Conservation (phyloP, 1,284 basidiomycete species). For the Cystobasidiaceae sp. region DNA sequence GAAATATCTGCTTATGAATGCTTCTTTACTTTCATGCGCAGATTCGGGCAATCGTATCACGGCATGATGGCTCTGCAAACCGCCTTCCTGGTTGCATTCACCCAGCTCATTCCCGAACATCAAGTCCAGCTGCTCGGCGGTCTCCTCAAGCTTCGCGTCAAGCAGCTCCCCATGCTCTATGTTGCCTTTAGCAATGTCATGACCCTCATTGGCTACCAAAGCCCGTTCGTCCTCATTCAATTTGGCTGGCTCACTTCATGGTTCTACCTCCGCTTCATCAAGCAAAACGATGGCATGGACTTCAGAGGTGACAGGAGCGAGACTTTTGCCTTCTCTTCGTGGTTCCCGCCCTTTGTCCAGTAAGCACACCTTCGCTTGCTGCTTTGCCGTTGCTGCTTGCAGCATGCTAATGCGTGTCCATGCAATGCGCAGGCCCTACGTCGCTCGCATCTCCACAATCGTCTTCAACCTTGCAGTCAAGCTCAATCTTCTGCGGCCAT, state of each 20-base stretch:
- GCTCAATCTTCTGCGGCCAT: conserved; percentile 70
- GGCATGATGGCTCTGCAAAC: conserved; percentile 89
- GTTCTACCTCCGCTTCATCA: conserved; percentile 94
- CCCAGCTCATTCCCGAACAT: conserved; percentile 94
- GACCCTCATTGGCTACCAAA: conserved; percentile 79
- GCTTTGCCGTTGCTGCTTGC: too few relatives aligned
- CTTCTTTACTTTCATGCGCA: conserved; percentile 45
- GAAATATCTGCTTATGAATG: conserved; percentile 56
- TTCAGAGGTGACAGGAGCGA: conserved; percentile 80
- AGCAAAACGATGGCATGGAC: conserved; percentile 62
- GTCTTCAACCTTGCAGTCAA: conserved; percentile 59
- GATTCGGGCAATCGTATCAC: conserved; percentile 81
- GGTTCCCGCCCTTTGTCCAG: conserved; percentile 95
- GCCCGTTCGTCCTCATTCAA: conserved; percentile 93
- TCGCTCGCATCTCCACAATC: conserved; percentile 63
- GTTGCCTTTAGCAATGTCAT: conserved; percentile 84
- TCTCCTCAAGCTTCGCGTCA: conserved; percentile 75
- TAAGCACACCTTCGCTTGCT: conserved; percentile 53
- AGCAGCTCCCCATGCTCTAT: conserved; percentile 90
- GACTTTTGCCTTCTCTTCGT: conserved; percentile 89
- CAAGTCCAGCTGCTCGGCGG: conserved; percentile 84
- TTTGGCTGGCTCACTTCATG: conserved; percentile 96
- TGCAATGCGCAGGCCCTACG: conserved; percentile 53
- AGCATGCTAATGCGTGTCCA: background rate
- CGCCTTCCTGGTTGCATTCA: conserved; percentile 88